These are phyloP conservation scores for Podospora anserina DNA, from an alignment of 495 filamentous ascomycete genomes.

Conservation along the genomic window DNA sequence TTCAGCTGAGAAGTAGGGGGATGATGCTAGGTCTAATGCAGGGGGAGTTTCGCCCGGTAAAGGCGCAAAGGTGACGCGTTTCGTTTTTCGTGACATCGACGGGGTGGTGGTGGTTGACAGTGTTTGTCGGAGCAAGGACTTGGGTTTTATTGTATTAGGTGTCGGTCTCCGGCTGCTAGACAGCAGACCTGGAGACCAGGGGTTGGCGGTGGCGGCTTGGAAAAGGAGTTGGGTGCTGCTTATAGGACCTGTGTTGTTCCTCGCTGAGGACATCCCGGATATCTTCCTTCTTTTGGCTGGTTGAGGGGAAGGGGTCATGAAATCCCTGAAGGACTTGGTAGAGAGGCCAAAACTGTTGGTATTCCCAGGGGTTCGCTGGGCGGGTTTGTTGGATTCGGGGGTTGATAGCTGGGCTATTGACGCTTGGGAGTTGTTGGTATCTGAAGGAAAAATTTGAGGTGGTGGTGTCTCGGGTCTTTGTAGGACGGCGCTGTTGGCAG, in stretches of 20 bases:
- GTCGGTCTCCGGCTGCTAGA: background rate
- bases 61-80: slow-evolving; percentile 1
- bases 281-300: slow-evolving; percentile 18
- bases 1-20: background rate
- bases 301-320: slow-evolving; percentile 31
- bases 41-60: background rate
- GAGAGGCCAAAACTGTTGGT: slow-evolving; percentile 26
- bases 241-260: background rate
- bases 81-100: background rate
- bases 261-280: slow-evolving; percentile 4
- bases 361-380: slow-evolving; percentile 28
- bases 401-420: slow-evolving; percentile 24
- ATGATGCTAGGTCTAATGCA: background rate
- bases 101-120: background rate
- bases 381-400: slow-evolving; percentile 22
- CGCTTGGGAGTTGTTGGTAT: slow-evolving; percentile 8
- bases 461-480: background rate
- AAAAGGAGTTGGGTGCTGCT: background rate
- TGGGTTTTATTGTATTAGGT: background rate
- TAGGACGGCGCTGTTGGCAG: slow-evolving; percentile 19
- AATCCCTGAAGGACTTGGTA: slow-evolving; percentile 31
- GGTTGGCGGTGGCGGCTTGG: background rate
- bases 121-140: background rate
- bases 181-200: background rate
- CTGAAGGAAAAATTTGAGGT: background rate